Evolutionary conservation across 1,139 yeast genomes (phyloP), one percentile per base, ranked within the genome.

Genomic region (Kodamaea ohmeri): DNA sequence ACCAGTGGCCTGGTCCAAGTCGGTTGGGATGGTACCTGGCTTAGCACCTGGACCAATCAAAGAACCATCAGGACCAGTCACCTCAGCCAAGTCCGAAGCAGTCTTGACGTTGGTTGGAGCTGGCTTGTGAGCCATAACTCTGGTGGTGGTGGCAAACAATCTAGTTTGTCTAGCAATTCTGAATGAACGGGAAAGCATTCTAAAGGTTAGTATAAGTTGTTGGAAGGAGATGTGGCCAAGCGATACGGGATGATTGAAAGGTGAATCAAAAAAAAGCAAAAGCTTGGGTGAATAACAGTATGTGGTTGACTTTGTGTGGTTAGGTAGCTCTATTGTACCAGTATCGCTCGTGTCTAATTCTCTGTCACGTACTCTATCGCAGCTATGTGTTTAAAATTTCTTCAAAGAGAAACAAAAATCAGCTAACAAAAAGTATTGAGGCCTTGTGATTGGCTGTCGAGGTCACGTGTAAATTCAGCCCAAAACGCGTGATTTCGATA

Each of bases 1-100:
- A 85, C 98, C 98, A 41, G 98, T 94, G 55, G 97, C 90, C 73
- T 90, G 97, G 58, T 92, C 97, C 55, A 86, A 62, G 65, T 90
- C 96, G 44, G 95, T 80, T 63, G 98, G 97, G 56, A 92, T 81
- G 42, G 83, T 75, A 56, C 94, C 95, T 43, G 69, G 63, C 56
- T 75, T 69, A 50, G 96, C 95, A 78, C 96, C 97, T 43, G 83
- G 80, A 66, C 97, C 96, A 53, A 89, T 78, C 66, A 92, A 79
- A 42, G 90, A 76, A 21, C 61, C 59, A 58, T 78, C 86, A 40
- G 82, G 78, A 58, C 90, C 90, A 41, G 81, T 75, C 52, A 90
- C 95, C 61, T 90, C 95, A 42, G 83, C 67, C 58, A 90, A 76
- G 42, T 62, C 72, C 48, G 68, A 53, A 45, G 96, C 94, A 45